phyloP scores from a whole-genome alignment of 192 early-diverging fungal species.

The Oehlia diaphana region DNA sequence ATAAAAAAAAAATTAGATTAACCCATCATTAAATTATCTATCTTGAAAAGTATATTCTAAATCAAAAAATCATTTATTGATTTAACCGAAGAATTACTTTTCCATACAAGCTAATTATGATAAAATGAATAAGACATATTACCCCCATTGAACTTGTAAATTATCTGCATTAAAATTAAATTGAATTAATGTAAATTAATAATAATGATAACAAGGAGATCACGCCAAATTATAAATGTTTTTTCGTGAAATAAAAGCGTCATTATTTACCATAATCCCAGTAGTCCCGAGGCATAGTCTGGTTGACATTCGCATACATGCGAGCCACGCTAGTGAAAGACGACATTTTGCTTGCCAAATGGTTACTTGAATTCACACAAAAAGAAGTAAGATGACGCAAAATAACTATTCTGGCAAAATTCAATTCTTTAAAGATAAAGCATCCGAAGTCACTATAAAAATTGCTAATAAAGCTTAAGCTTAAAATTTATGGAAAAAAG shows the following conservation, averaged over 20 bases:
- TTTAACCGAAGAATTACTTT: neutral
- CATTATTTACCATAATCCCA: slow-evolving; percentile 81
- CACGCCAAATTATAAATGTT: neutral
- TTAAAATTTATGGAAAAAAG: neutral
- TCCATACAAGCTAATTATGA: neutral
- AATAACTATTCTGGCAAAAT: neutral
- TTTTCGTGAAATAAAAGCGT: neutral
- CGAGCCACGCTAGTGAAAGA: slow-evolving; percentile 67
- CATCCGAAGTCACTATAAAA: no score
- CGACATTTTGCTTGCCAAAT: slow-evolving; percentile 30
- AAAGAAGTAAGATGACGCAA: neutral
- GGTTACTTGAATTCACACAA: neutral
- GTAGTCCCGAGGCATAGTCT: slow-evolving; percentile 78
- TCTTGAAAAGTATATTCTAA: neutral
- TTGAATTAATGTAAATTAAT: no score
- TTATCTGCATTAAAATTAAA: slow-evolving; percentile 51
- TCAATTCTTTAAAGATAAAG: neutral
- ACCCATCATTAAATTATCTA: neutral
- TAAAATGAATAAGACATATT: slow-evolving; percentile 32
- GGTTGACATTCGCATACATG: slow-evolving; percentile 89
- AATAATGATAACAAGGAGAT: neutral
- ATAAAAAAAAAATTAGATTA: neutral
- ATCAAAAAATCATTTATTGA: neutral
- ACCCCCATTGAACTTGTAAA: slow-evolving; percentile 91
- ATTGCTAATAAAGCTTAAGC: no score